Evolutionary conservation across 1,284 basidiomycete genomes (phyloP).

Genomic region (Rhodotorula sp.): DNA sequence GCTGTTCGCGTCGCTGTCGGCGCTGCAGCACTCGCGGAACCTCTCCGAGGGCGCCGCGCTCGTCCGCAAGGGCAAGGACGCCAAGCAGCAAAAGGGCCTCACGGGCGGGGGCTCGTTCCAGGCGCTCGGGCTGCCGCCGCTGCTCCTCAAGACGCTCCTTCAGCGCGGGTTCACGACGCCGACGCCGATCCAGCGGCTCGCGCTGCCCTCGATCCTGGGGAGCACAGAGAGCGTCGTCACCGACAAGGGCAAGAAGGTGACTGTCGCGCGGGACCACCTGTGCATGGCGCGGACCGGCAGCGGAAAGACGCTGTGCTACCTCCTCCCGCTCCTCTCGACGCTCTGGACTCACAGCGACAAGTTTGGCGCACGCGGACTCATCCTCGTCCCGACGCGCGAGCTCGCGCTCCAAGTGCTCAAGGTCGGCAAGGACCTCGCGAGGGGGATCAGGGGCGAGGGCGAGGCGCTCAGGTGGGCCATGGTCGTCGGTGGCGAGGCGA

Average conservation of each 20-base stretch:
- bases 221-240: constrained; percentile 59
- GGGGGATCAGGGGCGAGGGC: constrained; percentile 59
- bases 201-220: constrained; percentile 81
- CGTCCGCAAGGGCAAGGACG: constrained; percentile 39
- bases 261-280: constrained; percentile 79
- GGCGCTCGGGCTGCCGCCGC: constrained; percentile 72
- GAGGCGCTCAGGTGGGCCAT: constrained; percentile 86
- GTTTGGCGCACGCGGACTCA: constrained; percentile 84
- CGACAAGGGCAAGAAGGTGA: constrained; percentile 36
- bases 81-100: constrained; percentile 35
- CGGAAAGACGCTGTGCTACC: constrained; percentile 95
- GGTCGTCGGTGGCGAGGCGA: constrained; percentile 90
- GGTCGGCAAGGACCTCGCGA: constrained; percentile 88
- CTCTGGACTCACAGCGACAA: constrained; percentile 75
- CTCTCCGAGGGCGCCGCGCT: constrained; percentile 42
- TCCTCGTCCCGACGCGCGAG: constrained; percentile 90
- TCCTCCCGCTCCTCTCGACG: constrained; percentile 87
- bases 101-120: constrained; percentile 49
- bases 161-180: constrained; percentile 94
- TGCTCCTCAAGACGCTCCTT: constrained; percentile 78
- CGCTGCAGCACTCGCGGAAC: constrained; percentile 42
- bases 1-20: constrained; percentile 32
- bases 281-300: constrained; percentile 99
- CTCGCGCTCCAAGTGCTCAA: constrained; percentile 90
- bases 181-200: constrained; percentile 91